phyloP scores from a whole-genome alignment of 345 rosid species.

The Lepidium aucheri region DNA sequence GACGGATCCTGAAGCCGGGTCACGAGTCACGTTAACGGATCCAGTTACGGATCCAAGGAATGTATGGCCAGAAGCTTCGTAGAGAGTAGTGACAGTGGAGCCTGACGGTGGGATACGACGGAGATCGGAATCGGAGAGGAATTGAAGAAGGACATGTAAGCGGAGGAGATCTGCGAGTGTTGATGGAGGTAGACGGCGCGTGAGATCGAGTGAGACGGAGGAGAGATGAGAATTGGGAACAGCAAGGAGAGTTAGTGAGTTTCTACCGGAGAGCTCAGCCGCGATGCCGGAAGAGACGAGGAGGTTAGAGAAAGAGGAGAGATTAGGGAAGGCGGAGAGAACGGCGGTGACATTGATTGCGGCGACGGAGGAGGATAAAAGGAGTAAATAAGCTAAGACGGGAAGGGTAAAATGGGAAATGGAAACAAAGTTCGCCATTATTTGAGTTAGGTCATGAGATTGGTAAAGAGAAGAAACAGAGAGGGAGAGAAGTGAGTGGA shows the following conservation, averaged over 20 bases:
- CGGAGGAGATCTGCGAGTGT: conserved; percentile 80
- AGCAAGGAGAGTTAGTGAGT: conserved; percentile 71
- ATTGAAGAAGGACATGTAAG: conserved; percentile 75
- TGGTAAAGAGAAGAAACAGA: conserved; percentile 9
- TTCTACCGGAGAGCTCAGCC: conserved; percentile 47
- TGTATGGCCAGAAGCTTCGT: conserved; percentile 25
- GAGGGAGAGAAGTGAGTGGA: neutral
- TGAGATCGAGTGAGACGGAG: conserved; percentile 35
- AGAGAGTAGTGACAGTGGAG: conserved; percentile 22
- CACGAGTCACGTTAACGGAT: conserved; percentile 65
- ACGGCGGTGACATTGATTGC: conserved; percentile 58
- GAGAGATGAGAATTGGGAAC: conserved; percentile 66
- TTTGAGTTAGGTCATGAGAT: conserved; percentile 20
- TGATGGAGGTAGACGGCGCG: conserved; percentile 61
- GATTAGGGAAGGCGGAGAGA: conserved; percentile 55
- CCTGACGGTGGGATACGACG: conserved; percentile 43
- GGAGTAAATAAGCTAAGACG: conserved; percentile 32
- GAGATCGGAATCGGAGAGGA: conserved; percentile 59
- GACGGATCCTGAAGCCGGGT: conserved; percentile 38
- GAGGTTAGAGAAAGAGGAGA: conserved; percentile 47
- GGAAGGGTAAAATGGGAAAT: conserved; percentile 47
- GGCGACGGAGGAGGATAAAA: conserved; percentile 29
- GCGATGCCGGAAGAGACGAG: conserved; percentile 46
- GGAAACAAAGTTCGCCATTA: conserved; percentile 26
- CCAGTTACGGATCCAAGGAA: conserved; percentile 39